These are phyloP conservation scores for Helotiales sp. DNA, from an alignment of 2,329 filamentous ascomycete genomes.

Conservation along the genomic window DNA sequence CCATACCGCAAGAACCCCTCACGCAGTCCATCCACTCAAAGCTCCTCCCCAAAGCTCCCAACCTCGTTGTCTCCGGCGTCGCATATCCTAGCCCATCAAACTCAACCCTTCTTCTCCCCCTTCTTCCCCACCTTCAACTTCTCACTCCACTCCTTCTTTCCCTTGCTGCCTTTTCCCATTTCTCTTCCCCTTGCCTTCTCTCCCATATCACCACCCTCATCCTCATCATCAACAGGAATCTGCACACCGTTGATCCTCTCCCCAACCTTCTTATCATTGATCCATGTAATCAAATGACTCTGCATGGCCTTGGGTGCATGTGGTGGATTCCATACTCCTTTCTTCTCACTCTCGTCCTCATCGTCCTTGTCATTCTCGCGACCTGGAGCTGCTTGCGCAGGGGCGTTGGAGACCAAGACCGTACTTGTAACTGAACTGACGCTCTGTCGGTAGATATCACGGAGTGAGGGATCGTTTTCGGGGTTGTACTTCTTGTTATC, in stretches of 20 bases:
- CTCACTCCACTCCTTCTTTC: background rate
- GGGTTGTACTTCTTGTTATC: background rate
- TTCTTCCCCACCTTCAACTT: background rate
- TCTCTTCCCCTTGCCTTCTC: background rate
- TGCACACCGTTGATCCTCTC: slow-evolving; percentile 10
- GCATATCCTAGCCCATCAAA: background rate
- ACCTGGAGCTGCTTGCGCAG: background rate
- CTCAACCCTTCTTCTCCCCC: background rate
- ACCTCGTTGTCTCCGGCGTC: no score
- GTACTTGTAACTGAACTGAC: background rate
- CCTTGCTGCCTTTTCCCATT: background rate
- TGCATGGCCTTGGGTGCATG: background rate
- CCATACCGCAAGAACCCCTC: no score
- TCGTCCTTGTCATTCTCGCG: no score
- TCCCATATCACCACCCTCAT: background rate
- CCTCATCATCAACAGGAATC: background rate
- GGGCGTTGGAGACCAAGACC: background rate
- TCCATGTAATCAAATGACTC: slow-evolving; percentile 7
- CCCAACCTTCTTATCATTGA: background rate
- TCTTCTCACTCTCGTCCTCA: background rate
- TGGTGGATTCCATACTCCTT: background rate
- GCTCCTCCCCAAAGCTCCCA: background rate
- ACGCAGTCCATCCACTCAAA: no score
- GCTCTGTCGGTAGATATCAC: background rate
- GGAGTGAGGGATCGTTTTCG: background rate